Conservation (phyloP, 2,329 filamentous ascomycete genomes). For the Blastomyces gilchristii region DNA sequence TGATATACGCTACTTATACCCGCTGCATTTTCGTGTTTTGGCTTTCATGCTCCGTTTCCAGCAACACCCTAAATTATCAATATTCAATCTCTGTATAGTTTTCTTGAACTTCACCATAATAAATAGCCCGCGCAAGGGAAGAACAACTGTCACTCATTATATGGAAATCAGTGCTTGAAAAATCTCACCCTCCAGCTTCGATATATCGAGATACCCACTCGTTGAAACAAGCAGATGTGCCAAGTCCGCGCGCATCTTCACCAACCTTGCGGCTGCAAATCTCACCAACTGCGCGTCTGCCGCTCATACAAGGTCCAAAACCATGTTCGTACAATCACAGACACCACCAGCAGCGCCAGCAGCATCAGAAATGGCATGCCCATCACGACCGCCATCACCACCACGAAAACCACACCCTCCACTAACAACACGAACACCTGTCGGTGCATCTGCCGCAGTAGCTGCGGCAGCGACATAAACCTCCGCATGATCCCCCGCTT, state of each 20-base stretch:
- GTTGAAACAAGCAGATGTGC: constrained; percentile 12
- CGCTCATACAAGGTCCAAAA: not conserved
- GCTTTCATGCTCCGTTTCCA: not conserved
- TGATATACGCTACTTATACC: too few relatives aligned
- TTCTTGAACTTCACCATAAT: not conserved
- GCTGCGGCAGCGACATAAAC: not conserved
- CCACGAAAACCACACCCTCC: constrained; percentile 3
- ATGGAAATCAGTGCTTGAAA: not conserved
- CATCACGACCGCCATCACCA: not conserved
- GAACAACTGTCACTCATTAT: not conserved
- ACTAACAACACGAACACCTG: not conserved
- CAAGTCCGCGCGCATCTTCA: constrained; percentile 14
- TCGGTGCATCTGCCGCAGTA: constrained; percentile 3
- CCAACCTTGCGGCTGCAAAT: constrained; percentile 13
- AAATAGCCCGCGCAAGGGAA: not conserved
- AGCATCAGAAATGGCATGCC: not conserved
- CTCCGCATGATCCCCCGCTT: constrained; percentile 1
- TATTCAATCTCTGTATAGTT: not conserved
- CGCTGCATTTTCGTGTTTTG: not conserved
- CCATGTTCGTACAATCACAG: not conserved
- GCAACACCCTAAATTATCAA: not conserved
- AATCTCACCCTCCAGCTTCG: too few relatives aligned
- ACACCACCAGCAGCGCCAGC: constrained; percentile 3
- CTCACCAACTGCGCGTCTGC: constrained; percentile 15
- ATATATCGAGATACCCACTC: not conserved